A percentile compares a stretch with the other conserved stretches of the same genome.
Conservation (phyloP, 257 asterid species). For the Solanum ossicruentum region DNA sequence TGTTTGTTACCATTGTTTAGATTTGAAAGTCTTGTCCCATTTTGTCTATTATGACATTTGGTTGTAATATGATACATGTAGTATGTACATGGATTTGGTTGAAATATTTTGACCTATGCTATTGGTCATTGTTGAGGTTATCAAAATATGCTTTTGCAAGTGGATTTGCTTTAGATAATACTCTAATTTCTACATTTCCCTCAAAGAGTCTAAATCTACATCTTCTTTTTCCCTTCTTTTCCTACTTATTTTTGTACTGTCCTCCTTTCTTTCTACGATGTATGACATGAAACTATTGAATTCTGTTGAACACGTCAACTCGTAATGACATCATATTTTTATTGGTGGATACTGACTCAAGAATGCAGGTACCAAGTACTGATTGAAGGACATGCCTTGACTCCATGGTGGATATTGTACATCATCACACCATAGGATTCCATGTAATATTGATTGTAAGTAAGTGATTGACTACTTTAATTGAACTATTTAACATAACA, state of each 20-base stretch:
- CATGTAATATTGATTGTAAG: neutral
- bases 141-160: neutral
- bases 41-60: neutral
- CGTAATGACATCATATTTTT: neutral
- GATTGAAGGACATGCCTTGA: neutral
- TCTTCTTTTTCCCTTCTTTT: neutral
- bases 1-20: neutral
- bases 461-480: neutral
- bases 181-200: neutral
- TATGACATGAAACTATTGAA: neutral
- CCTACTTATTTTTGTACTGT: neutral
- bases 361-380: neutral
- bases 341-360: neutral
- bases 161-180: neutral
- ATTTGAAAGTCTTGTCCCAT: neutral
- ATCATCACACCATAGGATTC: neutral
- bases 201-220: neutral
- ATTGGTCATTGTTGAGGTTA: neutral
- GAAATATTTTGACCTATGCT: neutral
- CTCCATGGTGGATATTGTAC: neutral
- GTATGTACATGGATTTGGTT: neutral
- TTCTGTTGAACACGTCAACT: neutral
- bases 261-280: neutral
- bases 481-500: neutral
- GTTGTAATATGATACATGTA: neutral